Base-by-base conservation (phyloP, 2,329 filamentous ascomycete genomes). In the Fusarium sp. region DNA sequence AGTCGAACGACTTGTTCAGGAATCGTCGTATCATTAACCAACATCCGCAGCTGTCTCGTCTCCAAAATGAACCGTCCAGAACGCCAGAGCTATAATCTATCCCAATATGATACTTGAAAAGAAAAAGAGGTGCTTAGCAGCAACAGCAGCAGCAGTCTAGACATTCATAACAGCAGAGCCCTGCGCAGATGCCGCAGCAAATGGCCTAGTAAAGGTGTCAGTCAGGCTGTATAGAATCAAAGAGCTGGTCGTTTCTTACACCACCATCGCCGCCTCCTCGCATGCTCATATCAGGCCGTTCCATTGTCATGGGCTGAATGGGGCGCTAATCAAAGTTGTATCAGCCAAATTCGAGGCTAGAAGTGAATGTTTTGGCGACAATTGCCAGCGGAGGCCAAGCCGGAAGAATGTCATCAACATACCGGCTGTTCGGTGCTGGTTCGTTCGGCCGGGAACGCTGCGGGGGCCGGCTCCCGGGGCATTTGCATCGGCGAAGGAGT, bases 171-270 rank as follows among this genome's bases (percentile, higher is more conserved):
- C 76, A 78, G 62, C 73, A 75, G 4, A 77, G 68, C 19, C 76
- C 76, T 6, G 76, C 75, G 52, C 76, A 78, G 46, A 78, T 68
- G 25, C 76, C 76, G 51, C 76, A 78, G 70, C 76, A 78, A 43
- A 78, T 64, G 13, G 75, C 76, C 76, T 78, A 38, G 9, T 10
- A 39, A 41, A 1, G 27, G n/a, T 33, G 23, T 59, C 19, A 58
- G 53, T 44, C n/a, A 14, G 6, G n/a, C 14, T 2, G 23, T 14
- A 15, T 6, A 29, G 9, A 32, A 17, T 13, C 9, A n/a, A 25
- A 6, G 4, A n/a, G 3, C 17, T 43, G 33, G 33, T 35, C 13
- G 15, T n/a, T 39, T 23, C 72, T 68, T 70, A 77, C 76, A 70
- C 71, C 73, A 56, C 71, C 73, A 17, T 75, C 75, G 9, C 70